Evolutionary conservation across 495 filamentous ascomycete species (phyloP), one percentile per base, ranked within the genome.

Genomic region (Aspergillus asperescens): DNA sequence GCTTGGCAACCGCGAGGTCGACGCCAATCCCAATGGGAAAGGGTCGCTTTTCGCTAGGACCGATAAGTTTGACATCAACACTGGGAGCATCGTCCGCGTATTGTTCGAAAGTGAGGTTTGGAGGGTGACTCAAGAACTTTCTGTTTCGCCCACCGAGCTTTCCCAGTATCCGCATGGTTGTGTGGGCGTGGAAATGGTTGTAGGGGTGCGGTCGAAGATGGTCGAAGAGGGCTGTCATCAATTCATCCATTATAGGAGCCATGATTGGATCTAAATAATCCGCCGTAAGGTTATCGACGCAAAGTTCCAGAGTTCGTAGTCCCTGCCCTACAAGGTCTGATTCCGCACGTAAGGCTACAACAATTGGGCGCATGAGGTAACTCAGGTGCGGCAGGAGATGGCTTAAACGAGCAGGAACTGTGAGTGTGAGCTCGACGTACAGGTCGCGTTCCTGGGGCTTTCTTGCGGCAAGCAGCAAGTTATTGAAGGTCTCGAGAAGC

Each of bases 181-280:
- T 97, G 62, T 99, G 94, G 1, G 94, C 85, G 64, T 96, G 90
- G 64, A 95, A 94, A 61, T 99, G 94, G 59, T 87, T 95, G 63
- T 97, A 95, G 0, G 93, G 91, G 46, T 87, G 82, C 3, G 94
- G 94, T 54, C 84, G 86, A 27, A 99, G 77, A 63, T 97, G 94
- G 52, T 95, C 89, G 80, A 92, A 97, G 7, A 99, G 77, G 4
- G 90, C 91, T 35, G 89, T 89, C 91, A 97, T 97, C 47, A 99
- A 71, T 56, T 99, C 94, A 59, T 97, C 93, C 69, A 99, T 96
- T 38, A 96, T 93, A 1, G 94, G 94, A 5, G 90, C 89, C 93
- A 99, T 99, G 50, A 99, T 99, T 0, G 94, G 94, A 59, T 99
- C 94, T 25, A 99, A 66, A 62, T 99, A 99, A 58, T 99, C 94